Evolutionary conservation across 2,329 filamentous ascomycete genomes (phyloP).

Genomic region (Balansia obtecta): DNA sequence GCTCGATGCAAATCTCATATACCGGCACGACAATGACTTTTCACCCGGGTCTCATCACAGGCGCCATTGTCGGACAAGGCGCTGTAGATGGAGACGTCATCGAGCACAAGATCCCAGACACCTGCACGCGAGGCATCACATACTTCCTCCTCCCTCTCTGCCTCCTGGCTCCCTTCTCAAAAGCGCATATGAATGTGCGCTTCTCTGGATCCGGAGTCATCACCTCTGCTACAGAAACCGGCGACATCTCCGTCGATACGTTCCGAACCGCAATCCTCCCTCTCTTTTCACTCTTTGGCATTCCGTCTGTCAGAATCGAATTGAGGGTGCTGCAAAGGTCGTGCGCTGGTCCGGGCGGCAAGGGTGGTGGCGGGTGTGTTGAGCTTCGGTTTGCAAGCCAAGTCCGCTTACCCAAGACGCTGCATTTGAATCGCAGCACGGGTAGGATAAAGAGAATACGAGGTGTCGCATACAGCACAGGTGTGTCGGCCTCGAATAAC

Average conservation of each 20-base stretch:
- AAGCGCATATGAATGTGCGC: slow-evolving; percentile 78
- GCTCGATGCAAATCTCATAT: slow-evolving; percentile 88
- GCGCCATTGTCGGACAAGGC: slow-evolving; percentile 64
- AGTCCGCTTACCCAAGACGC: slow-evolving; percentile 82
- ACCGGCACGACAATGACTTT: slow-evolving; percentile 90
- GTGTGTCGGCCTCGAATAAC: slow-evolving; percentile 87
- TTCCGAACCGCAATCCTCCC: slow-evolving; percentile 89
- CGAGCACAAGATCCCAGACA: slow-evolving; percentile 65
- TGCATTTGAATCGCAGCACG: slow-evolving; percentile 72
- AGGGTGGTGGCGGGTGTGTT: slow-evolving; percentile 81
- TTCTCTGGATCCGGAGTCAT: slow-evolving; percentile 89
- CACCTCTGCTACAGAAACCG: slow-evolving; percentile 68
- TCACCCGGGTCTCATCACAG: slow-evolving; percentile 83
- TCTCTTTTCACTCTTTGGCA: slow-evolving; percentile 81
- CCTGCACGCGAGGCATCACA: slow-evolving; percentile 68
- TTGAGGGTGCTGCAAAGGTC: slow-evolving; percentile 70
- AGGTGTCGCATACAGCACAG: slow-evolving; percentile 87
- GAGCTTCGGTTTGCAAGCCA: slow-evolving; percentile 89
- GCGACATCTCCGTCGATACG: slow-evolving; percentile 84
- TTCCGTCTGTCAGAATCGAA: slow-evolving; percentile 68
- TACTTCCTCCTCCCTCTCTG: slow-evolving; percentile 89
- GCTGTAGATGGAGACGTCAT: slow-evolving; percentile 61
- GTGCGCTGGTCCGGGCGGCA: slow-evolving; percentile 61
- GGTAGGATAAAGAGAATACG: slow-evolving; percentile 80
- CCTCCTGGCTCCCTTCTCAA: slow-evolving; percentile 84